Conservation (phyloP, 805 yeast species). For the Teunomyces gatunensis region DNA sequence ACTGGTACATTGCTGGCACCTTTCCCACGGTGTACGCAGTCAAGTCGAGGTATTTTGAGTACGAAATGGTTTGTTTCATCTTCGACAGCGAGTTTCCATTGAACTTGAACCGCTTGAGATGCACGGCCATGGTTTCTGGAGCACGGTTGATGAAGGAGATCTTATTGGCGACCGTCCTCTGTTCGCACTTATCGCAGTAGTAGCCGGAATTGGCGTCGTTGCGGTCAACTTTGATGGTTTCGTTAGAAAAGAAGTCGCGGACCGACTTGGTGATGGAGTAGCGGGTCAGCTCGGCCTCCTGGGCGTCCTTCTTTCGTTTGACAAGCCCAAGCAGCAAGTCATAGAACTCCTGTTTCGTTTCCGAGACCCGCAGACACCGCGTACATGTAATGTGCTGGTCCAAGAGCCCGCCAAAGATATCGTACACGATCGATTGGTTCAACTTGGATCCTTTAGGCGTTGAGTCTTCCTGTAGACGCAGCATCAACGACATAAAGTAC, state of each 20-base stretch:
- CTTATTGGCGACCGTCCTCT: conserved; percentile 74
- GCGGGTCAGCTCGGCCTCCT: conserved; percentile 17
- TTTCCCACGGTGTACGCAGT: conserved; percentile 46
- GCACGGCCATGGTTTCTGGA: conserved; percentile 85
- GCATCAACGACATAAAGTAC: conserved; percentile 87
- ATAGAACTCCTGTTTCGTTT: conserved; percentile 89
- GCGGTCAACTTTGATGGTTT: conserved; percentile 65
- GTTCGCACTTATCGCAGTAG: conserved; percentile 82
- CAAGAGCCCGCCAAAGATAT: conserved; percentile 89
- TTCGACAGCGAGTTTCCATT: conserved; percentile 77
- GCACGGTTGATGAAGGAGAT: conserved; percentile 71
- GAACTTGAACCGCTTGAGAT: conserved; percentile 87
- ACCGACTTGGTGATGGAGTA: conserved; percentile 76
- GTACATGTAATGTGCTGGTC: conserved; percentile 83
- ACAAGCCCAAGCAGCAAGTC: conserved; percentile 82
- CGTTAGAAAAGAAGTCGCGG: conserved; percentile 79
- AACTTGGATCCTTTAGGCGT: conserved; percentile 88
- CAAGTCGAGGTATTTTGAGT: conserved; percentile 74
- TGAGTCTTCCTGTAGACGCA: conserved; percentile 85
- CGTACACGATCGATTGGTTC: conserved; percentile 79
- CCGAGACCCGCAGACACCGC: conserved; percentile 76
- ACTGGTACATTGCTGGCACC: conserved; percentile 55
- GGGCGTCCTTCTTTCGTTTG: conserved; percentile 29
- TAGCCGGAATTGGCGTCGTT: conserved; percentile 70
- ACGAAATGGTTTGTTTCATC: conserved; percentile 81